Conservation (phyloP, 2,329 filamentous ascomycete species). For the Trichophyton rubrum region DNA sequence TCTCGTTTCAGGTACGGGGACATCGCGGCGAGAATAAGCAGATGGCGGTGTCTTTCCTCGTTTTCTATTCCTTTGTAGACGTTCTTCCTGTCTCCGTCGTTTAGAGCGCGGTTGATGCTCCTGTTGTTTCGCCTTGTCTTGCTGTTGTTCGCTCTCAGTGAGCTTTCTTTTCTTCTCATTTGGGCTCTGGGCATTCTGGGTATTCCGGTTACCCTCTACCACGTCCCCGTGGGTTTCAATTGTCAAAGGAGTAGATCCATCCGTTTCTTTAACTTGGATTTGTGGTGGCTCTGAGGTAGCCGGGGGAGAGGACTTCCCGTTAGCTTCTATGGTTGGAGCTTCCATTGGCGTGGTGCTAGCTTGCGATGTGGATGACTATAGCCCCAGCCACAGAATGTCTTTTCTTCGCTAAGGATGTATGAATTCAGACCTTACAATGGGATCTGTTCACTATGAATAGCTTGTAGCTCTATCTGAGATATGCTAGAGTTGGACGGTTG, state of each 20-base stretch:
- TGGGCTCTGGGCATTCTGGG: neutral
- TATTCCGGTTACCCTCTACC: neutral
- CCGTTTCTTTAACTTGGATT: neutral
- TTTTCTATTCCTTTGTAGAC: constrained; percentile 26
- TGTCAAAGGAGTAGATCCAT: neutral
- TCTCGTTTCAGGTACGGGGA: constrained; percentile 16
- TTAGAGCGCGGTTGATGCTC: constrained; percentile 23
- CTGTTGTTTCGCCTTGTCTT: constrained; percentile 16
- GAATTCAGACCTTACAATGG: neutral
- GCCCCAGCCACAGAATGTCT: neutral
- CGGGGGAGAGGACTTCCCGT: neutral
- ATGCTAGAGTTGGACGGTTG: neutral
- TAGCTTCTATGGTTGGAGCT: neutral
- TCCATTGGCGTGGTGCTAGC: neutral
- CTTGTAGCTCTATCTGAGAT: neutral
- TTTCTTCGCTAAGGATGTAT: neutral
- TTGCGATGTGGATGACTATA: neutral
- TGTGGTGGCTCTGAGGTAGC: neutral
- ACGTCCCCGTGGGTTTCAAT: neutral
- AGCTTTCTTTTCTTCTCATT: constrained; percentile 21
- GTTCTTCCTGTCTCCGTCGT: constrained; percentile 30
- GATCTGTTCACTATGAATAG: neutral
- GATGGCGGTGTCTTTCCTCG: constrained; percentile 28
- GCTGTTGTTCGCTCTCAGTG: constrained; percentile 17
- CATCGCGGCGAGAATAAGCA: constrained; percentile 30